phyloP scores from a whole-genome alignment of 768 basidiomycete genomes.

The Rubroboletus pulcherrimus region DNA sequence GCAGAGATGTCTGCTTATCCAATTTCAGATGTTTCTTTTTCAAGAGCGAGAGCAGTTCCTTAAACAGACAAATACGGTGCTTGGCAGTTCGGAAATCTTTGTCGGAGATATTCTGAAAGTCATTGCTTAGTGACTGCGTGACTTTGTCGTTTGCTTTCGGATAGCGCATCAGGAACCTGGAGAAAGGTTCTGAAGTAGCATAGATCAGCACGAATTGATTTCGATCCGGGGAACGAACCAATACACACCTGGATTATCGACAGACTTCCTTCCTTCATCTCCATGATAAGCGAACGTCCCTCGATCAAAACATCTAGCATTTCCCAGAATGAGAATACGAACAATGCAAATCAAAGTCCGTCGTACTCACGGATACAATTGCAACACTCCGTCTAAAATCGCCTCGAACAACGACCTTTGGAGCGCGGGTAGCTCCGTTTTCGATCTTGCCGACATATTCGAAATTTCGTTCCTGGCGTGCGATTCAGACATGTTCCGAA shows the following conservation, averaged over 20 bases:
- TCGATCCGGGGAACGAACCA: neutral
- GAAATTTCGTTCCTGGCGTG: neutral
- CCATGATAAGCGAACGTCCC: constrained; percentile 4
- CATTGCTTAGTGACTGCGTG: neutral
- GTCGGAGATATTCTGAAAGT: constrained; percentile 3
- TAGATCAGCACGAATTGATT: neutral
- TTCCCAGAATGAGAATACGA: neutral
- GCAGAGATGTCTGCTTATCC: neutral
- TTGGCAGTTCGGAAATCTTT: constrained; percentile 14
- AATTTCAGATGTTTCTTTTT: neutral
- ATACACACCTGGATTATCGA: constrained; percentile 3
- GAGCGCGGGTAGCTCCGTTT: constrained; percentile 3
- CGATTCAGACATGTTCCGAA: neutral
- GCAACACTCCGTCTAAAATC: constrained; percentile 20
- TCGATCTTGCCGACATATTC: neutral
- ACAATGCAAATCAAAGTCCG: neutral
- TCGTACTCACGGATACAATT: constrained; percentile 23
- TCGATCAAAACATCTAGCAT: constrained; percentile 16
- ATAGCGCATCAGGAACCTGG: neutral
- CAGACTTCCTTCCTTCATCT: neutral
- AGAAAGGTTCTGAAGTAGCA: constrained; percentile 8
- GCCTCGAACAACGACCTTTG: constrained; percentile 23
- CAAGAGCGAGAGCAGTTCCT: neutral
- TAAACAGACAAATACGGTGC: constrained; percentile 10
- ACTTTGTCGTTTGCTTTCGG: constrained; percentile 12